Base-by-base conservation (phyloP, 2,329 filamentous ascomycete species). In the Zymoseptoria crescenta region DNA sequence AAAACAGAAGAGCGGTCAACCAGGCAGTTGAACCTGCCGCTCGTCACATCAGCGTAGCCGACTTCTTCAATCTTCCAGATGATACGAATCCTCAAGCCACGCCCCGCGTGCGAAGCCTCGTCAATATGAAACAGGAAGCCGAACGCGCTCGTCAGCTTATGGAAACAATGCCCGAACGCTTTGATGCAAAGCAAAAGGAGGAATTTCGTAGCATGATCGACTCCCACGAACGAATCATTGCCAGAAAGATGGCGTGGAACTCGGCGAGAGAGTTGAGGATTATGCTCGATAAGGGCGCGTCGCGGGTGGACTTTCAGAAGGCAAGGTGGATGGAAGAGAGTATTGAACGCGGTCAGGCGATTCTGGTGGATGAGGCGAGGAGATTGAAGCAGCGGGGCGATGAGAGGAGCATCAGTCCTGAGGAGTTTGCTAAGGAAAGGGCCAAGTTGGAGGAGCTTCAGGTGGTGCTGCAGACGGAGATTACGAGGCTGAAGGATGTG, bases 201-300 rank as follows among this genome's bases (percentile, higher is more conserved):
- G 48, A 21, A 45, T 49, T n/a, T 60, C 63, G n/a, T 9, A 60
- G 10, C 35, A 56, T 54, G 4, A 56, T 64, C 53, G 27, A 24
- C 8, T 19, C 35, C 21, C 59, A 64, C 19, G 59, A 66, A 27
- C 64, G 65, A 49, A 55, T 53, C 21, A 55, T 68, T 3, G 56
- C 61, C 8, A 61, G 63, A 8, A 61, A 60, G 21, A 63, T 70
- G 9, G 68, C 67, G 2, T 49, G 59, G 28, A 66, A 64, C 56
- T 64, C 69, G 10, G 66, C 67, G 1, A 24, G 55, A 5, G 64
- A 69, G 52, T 52, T 71, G n/a, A 55, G 64, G 9, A 50, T 58
- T 5, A 68, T 70, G 67, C 64, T 70, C n/a, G 68, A 71, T 24
- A 63, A 63, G 6, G 69, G 68, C 1, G n/a, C 24, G 7, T 27